These are phyloP conservation scores for Liriodendron chinense DNA, from an alignment of 164 flowering plant species.

Conservation along the genomic window DNA sequence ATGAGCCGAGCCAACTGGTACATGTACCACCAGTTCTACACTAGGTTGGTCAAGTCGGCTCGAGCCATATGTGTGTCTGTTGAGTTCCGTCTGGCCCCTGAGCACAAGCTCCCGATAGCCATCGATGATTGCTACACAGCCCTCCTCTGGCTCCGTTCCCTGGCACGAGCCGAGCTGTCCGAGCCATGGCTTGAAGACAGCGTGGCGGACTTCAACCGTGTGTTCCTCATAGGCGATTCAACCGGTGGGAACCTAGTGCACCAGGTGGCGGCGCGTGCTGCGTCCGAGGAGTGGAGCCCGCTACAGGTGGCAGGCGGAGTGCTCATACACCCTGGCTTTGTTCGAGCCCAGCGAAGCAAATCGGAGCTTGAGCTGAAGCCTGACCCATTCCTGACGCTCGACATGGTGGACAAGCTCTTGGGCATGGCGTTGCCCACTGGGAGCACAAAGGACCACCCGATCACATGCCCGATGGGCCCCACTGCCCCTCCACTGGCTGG, in stretches of 20 bases:
- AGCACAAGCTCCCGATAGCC: slow-evolving; percentile 74
- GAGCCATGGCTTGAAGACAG: slow-evolving; percentile 40
- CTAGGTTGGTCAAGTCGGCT: slow-evolving; percentile 35
- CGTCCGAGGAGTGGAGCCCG: slow-evolving; percentile 24
- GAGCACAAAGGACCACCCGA: slow-evolving; percentile 60
- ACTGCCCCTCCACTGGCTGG: slow-evolving; percentile 37
- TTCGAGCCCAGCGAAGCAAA: slow-evolving; percentile 44
- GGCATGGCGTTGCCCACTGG: slow-evolving; percentile 54
- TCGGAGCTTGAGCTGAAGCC: slow-evolving; percentile 54
- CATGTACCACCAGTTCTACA: slow-evolving; percentile 62
- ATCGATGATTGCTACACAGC: slow-evolving; percentile 46
- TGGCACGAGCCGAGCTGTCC: slow-evolving; percentile 28
- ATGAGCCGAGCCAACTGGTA: slow-evolving; percentile 62
- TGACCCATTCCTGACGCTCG: slow-evolving; percentile 61
- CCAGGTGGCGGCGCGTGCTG: slow-evolving; percentile 55
- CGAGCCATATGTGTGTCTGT: slow-evolving; percentile 50
- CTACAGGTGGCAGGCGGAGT: slow-evolving; percentile 52
- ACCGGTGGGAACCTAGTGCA: slow-evolving; percentile 78
- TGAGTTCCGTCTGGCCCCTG: slow-evolving; percentile 61
- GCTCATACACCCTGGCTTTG: slow-evolving; percentile 67
- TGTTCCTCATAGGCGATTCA: slow-evolving; percentile 82
- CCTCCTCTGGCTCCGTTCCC: slow-evolving; percentile 57
- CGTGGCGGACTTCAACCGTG: slow-evolving; percentile 50
- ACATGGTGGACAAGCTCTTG: slow-evolving; percentile 75
- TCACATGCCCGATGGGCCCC: slow-evolving; percentile 80